These are phyloP conservation scores for Lachnellula suecica DNA, from an alignment of 2,329 filamentous ascomycete genomes.

Conservation along the genomic window DNA sequence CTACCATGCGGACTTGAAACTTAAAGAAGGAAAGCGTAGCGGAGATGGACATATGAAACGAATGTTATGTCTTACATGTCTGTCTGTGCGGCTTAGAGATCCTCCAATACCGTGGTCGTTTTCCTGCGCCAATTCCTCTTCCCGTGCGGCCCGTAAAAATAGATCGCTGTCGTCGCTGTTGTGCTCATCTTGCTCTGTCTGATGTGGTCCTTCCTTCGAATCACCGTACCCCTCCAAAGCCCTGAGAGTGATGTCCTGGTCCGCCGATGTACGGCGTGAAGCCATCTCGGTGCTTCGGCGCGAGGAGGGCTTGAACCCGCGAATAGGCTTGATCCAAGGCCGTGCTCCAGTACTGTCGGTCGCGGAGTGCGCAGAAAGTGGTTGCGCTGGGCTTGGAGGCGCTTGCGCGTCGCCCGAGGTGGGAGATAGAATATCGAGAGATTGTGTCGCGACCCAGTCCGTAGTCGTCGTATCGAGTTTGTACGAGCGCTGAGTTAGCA, in stretches of 20 bases:
- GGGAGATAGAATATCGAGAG: slow-evolving; percentile 13
- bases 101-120: slow-evolving; percentile 11
- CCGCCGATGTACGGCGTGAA: slow-evolving; percentile 20
- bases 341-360: slow-evolving; percentile 12
- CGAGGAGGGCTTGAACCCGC: slow-evolving; percentile 28
- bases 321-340: slow-evolving; percentile 28
- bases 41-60: background rate
- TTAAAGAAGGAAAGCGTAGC: slow-evolving; percentile 6
- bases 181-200: slow-evolving; percentile 25
- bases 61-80: slow-evolving; percentile 21
- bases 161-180: slow-evolving; percentile 33
- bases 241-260: slow-evolving; percentile 27
- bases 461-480: slow-evolving; percentile 23
- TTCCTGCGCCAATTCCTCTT: slow-evolving; percentile 28
- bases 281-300: slow-evolving; percentile 26
- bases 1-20: slow-evolving; percentile 4
- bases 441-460: slow-evolving; percentile 28
- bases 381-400: slow-evolving; percentile 12
- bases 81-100: slow-evolving; percentile 18
- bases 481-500: slow-evolving; percentile 26
- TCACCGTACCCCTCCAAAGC: slow-evolving; percentile 24
- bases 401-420: slow-evolving; percentile 7
- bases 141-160: slow-evolving; percentile 31
- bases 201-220: slow-evolving; percentile 12
- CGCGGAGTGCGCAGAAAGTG: slow-evolving; percentile 7